Evolutionary conservation across 768 basidiomycete species (phyloP), one percentile per base, ranked within the genome.

Genomic region (Boletus pseudo-olivaceus): DNA sequence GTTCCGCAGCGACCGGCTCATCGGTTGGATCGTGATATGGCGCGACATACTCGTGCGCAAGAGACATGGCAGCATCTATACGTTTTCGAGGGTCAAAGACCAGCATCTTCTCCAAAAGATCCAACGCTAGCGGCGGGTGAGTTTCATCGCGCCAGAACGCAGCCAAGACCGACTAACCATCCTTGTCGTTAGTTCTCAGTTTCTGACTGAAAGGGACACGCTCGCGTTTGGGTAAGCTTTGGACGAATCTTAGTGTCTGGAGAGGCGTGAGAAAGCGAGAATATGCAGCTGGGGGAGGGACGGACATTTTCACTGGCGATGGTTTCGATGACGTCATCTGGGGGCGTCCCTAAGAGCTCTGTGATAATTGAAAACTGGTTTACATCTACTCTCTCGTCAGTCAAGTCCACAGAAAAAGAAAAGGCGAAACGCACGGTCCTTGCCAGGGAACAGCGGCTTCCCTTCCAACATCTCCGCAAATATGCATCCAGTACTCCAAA

Each of bases 301-400:
- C 87, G 52, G 63, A 97, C 95, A 75, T 98, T 98, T 77, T 98
- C 95, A 67, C 91, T 94, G 46, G 90, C 90, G 66, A 99, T 98
- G 42, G 97, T 98, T 74, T 97, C 87, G 63, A 99, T 98, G 76
- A 98, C 97, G 79, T 98, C 97, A 81, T 98, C 94, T 7, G 95
- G 93, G 33, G 97, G 97, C n/a, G 97, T 98, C 37, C 97, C 97
- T 50, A 99, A 76, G 15, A 98, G 77, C 71, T 99, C 96, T 40
- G 96, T 98, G 75, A 99, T 99, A 74, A 99, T 98, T 44, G 94
- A 97, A 77, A 99, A 98, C 72, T 99, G 97, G 76, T 99, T 94
- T 64, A 98, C 97, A 73, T 99, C 96, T 98, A 68, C 34, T 12
- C 12, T n/a, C 35, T 44, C n/a, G 32, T 65, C 38, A 50, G 48